These are phyloP conservation scores for Nelumbo lutea DNA, from an alignment of 164 flowering plant genomes.

Conservation along the genomic window DNA sequence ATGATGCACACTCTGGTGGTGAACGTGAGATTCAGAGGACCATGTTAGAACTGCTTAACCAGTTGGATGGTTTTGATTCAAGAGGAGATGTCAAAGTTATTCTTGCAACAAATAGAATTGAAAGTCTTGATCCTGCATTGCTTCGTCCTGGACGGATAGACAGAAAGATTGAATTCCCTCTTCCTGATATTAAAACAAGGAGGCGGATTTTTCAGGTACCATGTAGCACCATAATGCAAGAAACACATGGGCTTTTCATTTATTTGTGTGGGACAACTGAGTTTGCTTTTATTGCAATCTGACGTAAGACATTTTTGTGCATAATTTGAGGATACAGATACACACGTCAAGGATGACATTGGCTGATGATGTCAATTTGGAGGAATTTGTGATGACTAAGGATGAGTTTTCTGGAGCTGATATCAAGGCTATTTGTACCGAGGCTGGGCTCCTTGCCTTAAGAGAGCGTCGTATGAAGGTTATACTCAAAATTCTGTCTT, in stretches of 20 bases:
- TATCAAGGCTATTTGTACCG: constrained; percentile 89
- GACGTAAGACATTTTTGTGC: not conserved
- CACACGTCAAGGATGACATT: constrained; percentile 90
- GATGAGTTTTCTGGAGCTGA: constrained; percentile 96
- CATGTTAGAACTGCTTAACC: constrained; percentile 89
- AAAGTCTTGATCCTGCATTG: constrained; percentile 89
- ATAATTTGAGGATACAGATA: constrained; percentile 37
- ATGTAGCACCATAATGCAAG: not conserved
- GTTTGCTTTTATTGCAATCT: not conserved
- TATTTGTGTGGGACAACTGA: not conserved
- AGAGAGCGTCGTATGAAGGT: constrained; percentile 98
- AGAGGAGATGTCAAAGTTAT: constrained; percentile 93
- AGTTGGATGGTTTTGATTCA: constrained; percentile 92
- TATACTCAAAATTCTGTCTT: not conserved
- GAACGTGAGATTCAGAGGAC: constrained; percentile 97
- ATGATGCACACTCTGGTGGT: constrained; percentile 91
- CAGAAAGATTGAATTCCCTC: constrained; percentile 89
- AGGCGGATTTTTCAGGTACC: constrained; percentile 81
- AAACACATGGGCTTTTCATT: not conserved
- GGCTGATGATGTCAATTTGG: constrained; percentile 89
- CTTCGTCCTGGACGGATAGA: constrained; percentile 92
- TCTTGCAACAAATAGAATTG: constrained; percentile 87
- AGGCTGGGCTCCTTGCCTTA: constrained; percentile 89
- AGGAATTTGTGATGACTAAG: constrained; percentile 90
- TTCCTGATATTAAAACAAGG: constrained; percentile 86